Conservation (phyloP, 345 rosid species). For the Syzygium jambos region DNA sequence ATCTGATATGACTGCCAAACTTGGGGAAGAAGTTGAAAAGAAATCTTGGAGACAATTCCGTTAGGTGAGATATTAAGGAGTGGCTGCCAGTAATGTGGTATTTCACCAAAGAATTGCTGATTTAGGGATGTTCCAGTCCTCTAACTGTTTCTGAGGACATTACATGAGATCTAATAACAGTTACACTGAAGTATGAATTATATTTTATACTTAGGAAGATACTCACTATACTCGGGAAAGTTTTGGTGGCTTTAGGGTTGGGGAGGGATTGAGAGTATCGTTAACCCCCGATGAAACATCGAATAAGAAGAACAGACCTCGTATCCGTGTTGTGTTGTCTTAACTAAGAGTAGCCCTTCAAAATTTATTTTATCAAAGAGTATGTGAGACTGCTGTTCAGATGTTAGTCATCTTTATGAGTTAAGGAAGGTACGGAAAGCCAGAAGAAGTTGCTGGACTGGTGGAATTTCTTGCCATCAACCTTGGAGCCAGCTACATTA, state of each 20-base stretch:
- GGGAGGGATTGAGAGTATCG: not conserved
- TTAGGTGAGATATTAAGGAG: constrained; percentile 37
- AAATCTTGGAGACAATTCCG: constrained; percentile 74
- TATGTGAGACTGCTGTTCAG: no score
- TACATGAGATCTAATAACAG: not conserved
- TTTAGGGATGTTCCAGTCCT: not conserved
- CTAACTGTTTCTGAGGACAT: not conserved
- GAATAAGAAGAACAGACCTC: not conserved
- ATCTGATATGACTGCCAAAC: constrained; percentile 92
- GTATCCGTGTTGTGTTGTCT: not conserved
- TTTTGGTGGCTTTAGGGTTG: not conserved
- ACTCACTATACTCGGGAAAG: not conserved
- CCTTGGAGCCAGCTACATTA: constrained; percentile 84
- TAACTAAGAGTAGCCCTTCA: no score
- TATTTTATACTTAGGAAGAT: not conserved
- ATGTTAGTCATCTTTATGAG: no score
- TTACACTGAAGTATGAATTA: not conserved
- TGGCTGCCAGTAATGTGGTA: not conserved
- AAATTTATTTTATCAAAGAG: no score
- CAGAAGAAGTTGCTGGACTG: no score
- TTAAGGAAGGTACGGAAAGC: no score
- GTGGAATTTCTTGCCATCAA: constrained; percentile 67
- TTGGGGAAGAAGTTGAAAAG: constrained; percentile 93
- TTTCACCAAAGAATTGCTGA: not conserved
- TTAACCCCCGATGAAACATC: not conserved